Conservation (phyloP, 805 yeast species). For the Schizosaccharomyces osmophilus region DNA sequence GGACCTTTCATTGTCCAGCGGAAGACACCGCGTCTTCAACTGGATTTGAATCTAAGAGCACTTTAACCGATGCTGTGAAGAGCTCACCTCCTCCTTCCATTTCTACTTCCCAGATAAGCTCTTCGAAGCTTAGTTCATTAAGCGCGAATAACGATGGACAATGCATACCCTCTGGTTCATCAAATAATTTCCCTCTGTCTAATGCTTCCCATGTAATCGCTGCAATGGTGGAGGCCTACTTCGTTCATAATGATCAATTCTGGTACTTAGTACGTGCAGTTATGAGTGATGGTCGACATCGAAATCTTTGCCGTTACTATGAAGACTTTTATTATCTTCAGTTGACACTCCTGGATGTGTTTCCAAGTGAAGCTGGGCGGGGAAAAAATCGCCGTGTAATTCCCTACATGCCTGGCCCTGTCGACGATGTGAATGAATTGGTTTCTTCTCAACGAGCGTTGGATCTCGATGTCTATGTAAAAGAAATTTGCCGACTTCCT, state of each 20-base stretch:
- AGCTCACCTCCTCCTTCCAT: too few relatives aligned
- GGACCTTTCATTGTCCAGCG: constrained; percentile 16
- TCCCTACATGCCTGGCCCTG: constrained; percentile 91
- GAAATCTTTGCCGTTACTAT: constrained; percentile 66
- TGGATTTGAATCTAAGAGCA: not conserved
- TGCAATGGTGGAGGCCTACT: constrained; percentile 58
- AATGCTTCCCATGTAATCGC: constrained; percentile 19
- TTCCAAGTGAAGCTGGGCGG: constrained; percentile 83
- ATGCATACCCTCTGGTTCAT: not conserved
- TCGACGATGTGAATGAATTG: constrained; percentile 67
- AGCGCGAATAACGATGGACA: too few relatives aligned
- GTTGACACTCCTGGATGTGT: constrained; percentile 51
- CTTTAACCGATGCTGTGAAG: not conserved
- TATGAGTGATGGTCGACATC: constrained; percentile 37
- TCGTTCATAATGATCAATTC: constrained; percentile 62
- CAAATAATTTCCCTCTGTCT: not conserved
- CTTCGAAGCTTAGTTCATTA: too few relatives aligned
- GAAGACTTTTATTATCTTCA: constrained; percentile 93
- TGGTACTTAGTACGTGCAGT: constrained; percentile 58
- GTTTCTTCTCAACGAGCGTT: constrained; percentile 30
- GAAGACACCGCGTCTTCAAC: not conserved
- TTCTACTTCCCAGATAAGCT: too few relatives aligned
- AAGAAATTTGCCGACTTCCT: constrained; percentile 45
- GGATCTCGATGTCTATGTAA: constrained; percentile 32
- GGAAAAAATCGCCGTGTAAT: constrained; percentile 53